Evolutionary conservation across 176 grass and related monocot genomes (phyloP).

Genomic region (Zea mays): DNA sequence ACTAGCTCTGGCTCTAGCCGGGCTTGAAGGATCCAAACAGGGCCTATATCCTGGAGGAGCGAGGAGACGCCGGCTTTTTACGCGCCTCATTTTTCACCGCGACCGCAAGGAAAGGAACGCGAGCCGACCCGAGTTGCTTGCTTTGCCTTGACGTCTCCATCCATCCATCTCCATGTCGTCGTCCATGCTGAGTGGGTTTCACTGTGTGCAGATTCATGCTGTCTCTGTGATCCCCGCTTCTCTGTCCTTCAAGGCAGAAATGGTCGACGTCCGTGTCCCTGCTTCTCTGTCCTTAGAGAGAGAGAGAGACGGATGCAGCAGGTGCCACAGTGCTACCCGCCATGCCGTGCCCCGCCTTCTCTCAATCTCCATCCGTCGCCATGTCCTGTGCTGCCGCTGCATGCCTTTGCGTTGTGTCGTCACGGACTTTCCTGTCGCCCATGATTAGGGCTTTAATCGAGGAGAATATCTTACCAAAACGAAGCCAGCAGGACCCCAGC

Average conservation of each 20-base stretch:
- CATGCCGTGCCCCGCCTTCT: background rate
- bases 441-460: conserved; percentile 57
- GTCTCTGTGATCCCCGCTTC: background rate
- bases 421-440: conserved; percentile 40
- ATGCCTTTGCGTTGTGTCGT: conserved; percentile 4
- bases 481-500: background rate
- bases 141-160: conserved; percentile 29
- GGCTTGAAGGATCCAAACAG: too few species aligned
- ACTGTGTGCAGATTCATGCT: conserved; percentile 3
- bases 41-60: too few species aligned
- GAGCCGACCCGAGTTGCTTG: conserved; percentile 17
- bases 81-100: too few species aligned
- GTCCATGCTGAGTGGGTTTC: background rate
- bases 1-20: too few species aligned
- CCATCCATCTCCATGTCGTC: too few species aligned
- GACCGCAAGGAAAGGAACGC: background rate
- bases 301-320: background rate
- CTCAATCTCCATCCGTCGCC: background rate
- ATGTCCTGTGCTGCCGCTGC: background rate
- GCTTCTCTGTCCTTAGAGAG: background rate
- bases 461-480: conserved; percentile 29
- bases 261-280: too few species aligned
- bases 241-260: background rate
- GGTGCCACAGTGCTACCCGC: background rate
- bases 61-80: too few species aligned